Percentiles rank a stretch among this genome's conserved stretches.
These are phyloP conservation scores for Pseudozyma sp. DNA, from an alignment of 1,284 basidiomycete species.

Conservation along the genomic window DNA sequence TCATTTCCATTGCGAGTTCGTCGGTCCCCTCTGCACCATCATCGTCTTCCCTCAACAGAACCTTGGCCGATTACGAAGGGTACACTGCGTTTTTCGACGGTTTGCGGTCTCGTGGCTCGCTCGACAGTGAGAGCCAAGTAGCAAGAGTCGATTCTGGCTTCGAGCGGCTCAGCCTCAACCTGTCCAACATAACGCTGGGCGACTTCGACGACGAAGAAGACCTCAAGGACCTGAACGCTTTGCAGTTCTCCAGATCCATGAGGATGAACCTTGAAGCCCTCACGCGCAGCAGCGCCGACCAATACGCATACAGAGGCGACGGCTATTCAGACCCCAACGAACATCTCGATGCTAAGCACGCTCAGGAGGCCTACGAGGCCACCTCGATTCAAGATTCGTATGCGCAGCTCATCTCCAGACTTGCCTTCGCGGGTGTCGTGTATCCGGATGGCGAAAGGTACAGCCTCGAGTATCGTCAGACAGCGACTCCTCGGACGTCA, in stretches of 20 bases:
- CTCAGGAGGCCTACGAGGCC: slow-evolving; percentile 3
- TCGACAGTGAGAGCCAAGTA: not conserved
- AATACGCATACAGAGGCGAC: slow-evolving; percentile 24
- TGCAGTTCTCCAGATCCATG: slow-evolving; percentile 22
- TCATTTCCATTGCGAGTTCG: not conserved
- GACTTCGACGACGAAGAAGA: slow-evolving; percentile 15
- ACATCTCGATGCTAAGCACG: slow-evolving; percentile 17
- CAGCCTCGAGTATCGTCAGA: not conserved
- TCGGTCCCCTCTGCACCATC: not conserved
- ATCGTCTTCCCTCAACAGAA: not conserved
- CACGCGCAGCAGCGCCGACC: slow-evolving; percentile 19
- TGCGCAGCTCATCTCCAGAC: slow-evolving; percentile 28
- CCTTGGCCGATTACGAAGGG: slow-evolving; percentile 6
- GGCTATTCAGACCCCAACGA: slow-evolving; percentile 34
- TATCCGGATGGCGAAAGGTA: not conserved
- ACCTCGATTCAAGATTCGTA: slow-evolving; percentile 17
- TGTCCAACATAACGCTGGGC: not conserved
- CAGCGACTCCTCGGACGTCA: not conserved
- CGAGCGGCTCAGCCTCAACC: not conserved
- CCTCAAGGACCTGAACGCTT: slow-evolving; percentile 17
- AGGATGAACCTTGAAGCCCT: slow-evolving; percentile 34
- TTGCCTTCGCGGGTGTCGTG: slow-evolving; percentile 6
- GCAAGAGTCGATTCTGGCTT: not conserved
- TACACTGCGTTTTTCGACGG: slow-evolving; percentile 28
- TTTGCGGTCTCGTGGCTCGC: not conserved